Conservation (phyloP, 1,139 yeast species). For the Blastobotrys elegans region DNA sequence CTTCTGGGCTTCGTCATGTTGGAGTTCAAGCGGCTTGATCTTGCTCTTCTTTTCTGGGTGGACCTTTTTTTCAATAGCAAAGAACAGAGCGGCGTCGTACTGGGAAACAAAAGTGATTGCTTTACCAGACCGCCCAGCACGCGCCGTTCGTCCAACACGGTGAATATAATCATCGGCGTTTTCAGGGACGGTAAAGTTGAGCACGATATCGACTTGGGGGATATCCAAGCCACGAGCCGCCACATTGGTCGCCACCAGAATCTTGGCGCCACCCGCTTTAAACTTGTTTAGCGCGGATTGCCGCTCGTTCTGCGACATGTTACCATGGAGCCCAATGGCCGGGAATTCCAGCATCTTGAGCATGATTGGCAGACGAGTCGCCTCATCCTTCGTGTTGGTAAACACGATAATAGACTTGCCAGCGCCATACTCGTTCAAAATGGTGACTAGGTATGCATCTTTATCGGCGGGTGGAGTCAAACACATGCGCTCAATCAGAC, state of each 20-base stretch:
- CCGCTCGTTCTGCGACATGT: constrained; percentile 85
- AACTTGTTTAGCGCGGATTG: constrained; percentile 90
- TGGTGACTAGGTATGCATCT: constrained; percentile 77
- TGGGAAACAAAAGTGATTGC: constrained; percentile 90
- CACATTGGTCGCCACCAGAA: constrained; percentile 93
- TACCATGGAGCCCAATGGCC: constrained; percentile 94
- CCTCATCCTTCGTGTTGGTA: constrained; percentile 92
- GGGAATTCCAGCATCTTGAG: constrained; percentile 78
- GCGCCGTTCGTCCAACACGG: constrained; percentile 96
- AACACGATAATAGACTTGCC: constrained; percentile 89
- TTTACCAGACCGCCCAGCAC: constrained; percentile 95
- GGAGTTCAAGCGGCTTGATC: constrained; percentile 77
- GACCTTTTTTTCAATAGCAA: constrained; percentile 65
- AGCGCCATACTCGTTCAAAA: constrained; percentile 65
- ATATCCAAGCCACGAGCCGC: constrained; percentile 98
- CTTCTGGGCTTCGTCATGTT: constrained; percentile 70
- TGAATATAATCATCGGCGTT: constrained; percentile 98
- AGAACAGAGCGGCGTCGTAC: constrained; percentile 82
- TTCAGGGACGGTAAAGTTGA: constrained; percentile 93
- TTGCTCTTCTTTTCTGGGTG: constrained; percentile 55
- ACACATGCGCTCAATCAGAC: constrained; percentile 82
- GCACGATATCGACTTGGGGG: constrained; percentile 87
- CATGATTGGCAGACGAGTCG: constrained; percentile 81
- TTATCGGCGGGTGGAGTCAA: constrained; percentile 90
- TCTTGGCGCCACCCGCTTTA: constrained; percentile 76